A percentile compares a stretch with the other conserved stretches of the same genome.
These are phyloP conservation scores for Xylaria sp. DNA, from an alignment of 2,329 filamentous ascomycete species.

Conservation along the genomic window DNA sequence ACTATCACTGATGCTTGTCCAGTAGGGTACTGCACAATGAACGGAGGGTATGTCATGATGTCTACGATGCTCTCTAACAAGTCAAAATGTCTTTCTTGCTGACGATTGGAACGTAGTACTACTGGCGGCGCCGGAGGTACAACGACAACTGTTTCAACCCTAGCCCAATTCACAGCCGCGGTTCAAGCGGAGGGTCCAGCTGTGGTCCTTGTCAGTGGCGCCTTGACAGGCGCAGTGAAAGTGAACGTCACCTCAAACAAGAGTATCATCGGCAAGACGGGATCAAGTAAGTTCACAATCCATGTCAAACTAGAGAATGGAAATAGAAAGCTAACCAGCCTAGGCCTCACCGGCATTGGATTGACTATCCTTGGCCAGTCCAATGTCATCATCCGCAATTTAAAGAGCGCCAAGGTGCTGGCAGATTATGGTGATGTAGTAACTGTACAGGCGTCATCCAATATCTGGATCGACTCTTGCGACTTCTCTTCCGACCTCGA, in stretches of 20 bases:
- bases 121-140: conserved; percentile 63
- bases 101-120: conserved; percentile 51
- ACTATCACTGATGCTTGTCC: conserved; percentile 52
- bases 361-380: conserved; percentile 58
- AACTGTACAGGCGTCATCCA: conserved; percentile 55
- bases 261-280: conserved; percentile 57
- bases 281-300: conserved; percentile 42
- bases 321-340: neutral
- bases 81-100: neutral
- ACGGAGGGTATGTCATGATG: conserved; percentile 40
- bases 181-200: conserved; percentile 57
- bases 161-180: conserved; percentile 59
- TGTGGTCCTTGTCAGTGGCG: conserved; percentile 57
- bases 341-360: conserved; percentile 54
- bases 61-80: neutral
- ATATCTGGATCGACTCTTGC: conserved; percentile 69
- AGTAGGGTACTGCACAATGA: conserved; percentile 52
- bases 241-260: conserved; percentile 59
- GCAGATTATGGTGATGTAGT: conserved; percentile 59
- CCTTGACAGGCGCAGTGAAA: conserved; percentile 54
- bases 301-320: neutral
- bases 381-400: conserved; percentile 65
- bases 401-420: conserved; percentile 59
- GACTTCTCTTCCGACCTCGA: conserved; percentile 64
- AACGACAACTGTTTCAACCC: conserved; percentile 61